phyloP scores from a whole-genome alignment of 495 filamentous ascomycete species.

The Lophium mytilinum region DNA sequence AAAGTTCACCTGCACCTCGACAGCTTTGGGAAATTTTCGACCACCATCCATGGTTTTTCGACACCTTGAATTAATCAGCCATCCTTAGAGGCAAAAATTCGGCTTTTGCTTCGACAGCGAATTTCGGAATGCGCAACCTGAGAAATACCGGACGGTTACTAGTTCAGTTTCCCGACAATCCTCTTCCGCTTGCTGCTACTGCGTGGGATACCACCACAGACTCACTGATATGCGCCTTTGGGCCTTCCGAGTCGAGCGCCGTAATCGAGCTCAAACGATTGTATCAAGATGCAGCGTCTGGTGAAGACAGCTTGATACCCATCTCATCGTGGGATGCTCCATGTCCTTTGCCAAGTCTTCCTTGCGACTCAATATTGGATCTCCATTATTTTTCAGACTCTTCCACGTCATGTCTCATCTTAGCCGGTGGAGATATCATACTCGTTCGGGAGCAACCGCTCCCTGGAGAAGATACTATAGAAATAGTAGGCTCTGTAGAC shows the following conservation, averaged over 20 bases:
- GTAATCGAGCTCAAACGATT: slow-evolving; percentile 32
- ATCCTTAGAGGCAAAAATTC: neutral
- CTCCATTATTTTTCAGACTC: slow-evolving; percentile 81
- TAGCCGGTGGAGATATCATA: slow-evolving; percentile 88
- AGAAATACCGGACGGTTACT: slow-evolving; percentile 24
- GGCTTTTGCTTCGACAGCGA: neutral
- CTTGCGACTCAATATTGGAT: slow-evolving; percentile 61
- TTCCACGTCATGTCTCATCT: slow-evolving; percentile 63
- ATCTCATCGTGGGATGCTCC: slow-evolving; percentile 85
- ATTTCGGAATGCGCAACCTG: slow-evolving; percentile 33
- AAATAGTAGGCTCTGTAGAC: slow-evolving; percentile 89
- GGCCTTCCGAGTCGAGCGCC: slow-evolving; percentile 25
- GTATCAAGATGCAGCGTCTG: slow-evolving; percentile 1
- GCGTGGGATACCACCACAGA: slow-evolving; percentile 30
- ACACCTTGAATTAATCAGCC: neutral
- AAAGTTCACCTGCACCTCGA: neutral
- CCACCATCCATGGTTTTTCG: too few species aligned
- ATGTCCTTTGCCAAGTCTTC: slow-evolving; percentile 58
- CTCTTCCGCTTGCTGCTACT: slow-evolving; percentile 28
- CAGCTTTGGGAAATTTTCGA: neutral
- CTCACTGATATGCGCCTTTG: slow-evolving; percentile 31
- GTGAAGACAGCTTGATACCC: slow-evolving; percentile 7
- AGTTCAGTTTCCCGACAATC: slow-evolving; percentile 17
- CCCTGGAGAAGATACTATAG: slow-evolving; percentile 66
- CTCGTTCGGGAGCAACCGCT: slow-evolving; percentile 69